Percentiles rank a stretch among this genome's conserved stretches.
These are phyloP conservation scores for Cephalotrichum gorgonifer DNA, from an alignment of 2,329 filamentous ascomycete species.

Conservation along the genomic window DNA sequence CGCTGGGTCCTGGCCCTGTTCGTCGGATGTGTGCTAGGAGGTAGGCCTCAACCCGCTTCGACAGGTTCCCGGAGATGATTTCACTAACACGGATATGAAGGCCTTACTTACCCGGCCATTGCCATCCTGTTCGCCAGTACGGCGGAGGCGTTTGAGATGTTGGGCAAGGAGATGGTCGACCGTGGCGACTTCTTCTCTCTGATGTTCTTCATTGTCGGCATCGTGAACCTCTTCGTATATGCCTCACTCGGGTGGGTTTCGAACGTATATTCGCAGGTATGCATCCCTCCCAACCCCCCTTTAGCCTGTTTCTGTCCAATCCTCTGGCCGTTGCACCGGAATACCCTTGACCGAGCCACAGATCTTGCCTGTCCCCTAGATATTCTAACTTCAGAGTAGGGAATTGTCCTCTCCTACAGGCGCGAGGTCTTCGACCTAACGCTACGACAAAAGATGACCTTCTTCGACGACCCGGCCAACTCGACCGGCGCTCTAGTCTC, in stretches of 20 bases:
- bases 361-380: too few relatives aligned
- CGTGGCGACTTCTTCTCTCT: slow-evolving; percentile 40
- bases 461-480: slow-evolving; percentile 28
- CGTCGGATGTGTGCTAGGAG: slow-evolving; percentile 16
- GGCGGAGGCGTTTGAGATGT: slow-evolving; percentile 23
- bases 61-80: slow-evolving; percentile 7
- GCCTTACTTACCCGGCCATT: slow-evolving; percentile 28
- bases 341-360: too few relatives aligned
- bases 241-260: slow-evolving; percentile 22
- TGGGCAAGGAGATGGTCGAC: slow-evolving; percentile 14
- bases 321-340: too few relatives aligned
- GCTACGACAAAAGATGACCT: slow-evolving; percentile 41
- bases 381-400: slow-evolving; percentile 7
- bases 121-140: slow-evolving; percentile 29
- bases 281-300: not conserved
- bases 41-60: slow-evolving; percentile 14
- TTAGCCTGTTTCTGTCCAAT: not conserved
- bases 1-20: not conserved
- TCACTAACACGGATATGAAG: slow-evolving; percentile 7
- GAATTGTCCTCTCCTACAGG: slow-evolving; percentile 23
- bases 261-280: slow-evolving; percentile 24
- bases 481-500: slow-evolving; percentile 27
- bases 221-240: slow-evolving; percentile 34
- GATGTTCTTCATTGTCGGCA: slow-evolving; percentile 45
- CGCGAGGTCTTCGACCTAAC: slow-evolving; percentile 35